Evolutionary conservation across 345 rosid species (phyloP), one percentile per base, ranked within the genome.

Genomic region (Populus pruinosa): DNA sequence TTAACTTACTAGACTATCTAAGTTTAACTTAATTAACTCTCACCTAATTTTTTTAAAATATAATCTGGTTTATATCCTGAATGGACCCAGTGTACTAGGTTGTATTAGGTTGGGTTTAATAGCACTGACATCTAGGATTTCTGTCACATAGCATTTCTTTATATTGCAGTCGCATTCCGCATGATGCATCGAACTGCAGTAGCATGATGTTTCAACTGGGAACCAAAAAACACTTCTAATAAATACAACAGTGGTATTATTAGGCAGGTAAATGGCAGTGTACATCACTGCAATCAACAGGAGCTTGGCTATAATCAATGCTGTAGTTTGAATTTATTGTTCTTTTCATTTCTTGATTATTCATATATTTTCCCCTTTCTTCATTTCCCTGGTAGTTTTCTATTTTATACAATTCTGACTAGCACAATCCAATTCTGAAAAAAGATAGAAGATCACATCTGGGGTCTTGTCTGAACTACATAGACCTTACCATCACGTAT

Each of bases 391-490:
- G 21, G 16, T 2, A 66, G 33, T 16, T 63, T 77, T 21, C 55
- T 65, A 10, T 41, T 67, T 31, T 55, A 53, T 49, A 74, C 56
- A 70, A 70, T 25, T 44, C 50, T 49, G 49, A 63, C 67, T 20
- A 39, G 63, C 67, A 73, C 73, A 74, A 79, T 72, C 17, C 56
- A 56, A 65, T 44, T 25, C 7, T 16, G 18, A 1, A 59, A 27
- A 20, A 64, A 8, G 29, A 61, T 17, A 17, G 74, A 80, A 67
- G 70, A 82, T 92, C 86, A 96, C 97, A 96, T 84, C 88, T 93
- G 99, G 29, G 98, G 98, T 82, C 99, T 87, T 72, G 99, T 96
- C 83, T 93, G 99, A 47, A 96, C 99, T 64, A 93, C 94, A 38
- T 90, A 93, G 82, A 96, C 79, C 78, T 96, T 92, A 75, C 97